Evolutionary conservation across 202 grass and related monocot genomes (phyloP), one percentile per base, ranked within the genome.

Genomic region (Sporobolus alterniflorus): DNA sequence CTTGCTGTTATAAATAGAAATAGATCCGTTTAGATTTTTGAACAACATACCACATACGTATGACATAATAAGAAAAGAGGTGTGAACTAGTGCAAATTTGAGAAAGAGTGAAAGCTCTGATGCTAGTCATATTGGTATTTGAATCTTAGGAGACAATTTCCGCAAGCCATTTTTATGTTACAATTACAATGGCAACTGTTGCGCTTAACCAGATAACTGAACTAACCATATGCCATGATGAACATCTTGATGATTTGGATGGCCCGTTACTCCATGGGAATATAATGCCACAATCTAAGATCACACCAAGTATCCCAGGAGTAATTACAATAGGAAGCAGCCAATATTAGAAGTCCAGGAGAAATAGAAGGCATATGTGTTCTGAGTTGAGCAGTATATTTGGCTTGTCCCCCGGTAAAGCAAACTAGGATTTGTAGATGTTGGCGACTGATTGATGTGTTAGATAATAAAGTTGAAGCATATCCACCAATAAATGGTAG

Each of bases 201-300:
- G 48, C 11, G 11, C 14, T 39, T 70, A 61, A 61, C 36, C 30
- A 78, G 13, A 26, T 34, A 68, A 67, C 12, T 60, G 13, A 79
- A 91, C 90, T 81, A 71, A 98, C 95, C 95, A 46, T 76, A 98
- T 82, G 36, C 90, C 95, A 57, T 85, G 90, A 85, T 98, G 86
- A 79, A 98, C 89, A 87, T 93, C 89, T 52, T 80, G 11, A 70
- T 98, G 96, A 80, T 98, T 98, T 76, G 92, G 92, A 78, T 98
- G 92, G 26, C 90, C 84, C 29, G 96, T 95, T 61, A 98, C 89
- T 82, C 96, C 96, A 68, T 20, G 85, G 10, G 76, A 91, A 91
- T 98, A 92, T 83, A 98, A 98, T 30, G 92, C 88, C 40, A 95
- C 71, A 20, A 98, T 79, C 95, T 98, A 73, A 85, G 69, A 87